Evolutionary conservation across 2,329 filamentous ascomycete species (phyloP), one percentile per base, ranked within the genome.

Genomic region (Aspergillus sp.): DNA sequence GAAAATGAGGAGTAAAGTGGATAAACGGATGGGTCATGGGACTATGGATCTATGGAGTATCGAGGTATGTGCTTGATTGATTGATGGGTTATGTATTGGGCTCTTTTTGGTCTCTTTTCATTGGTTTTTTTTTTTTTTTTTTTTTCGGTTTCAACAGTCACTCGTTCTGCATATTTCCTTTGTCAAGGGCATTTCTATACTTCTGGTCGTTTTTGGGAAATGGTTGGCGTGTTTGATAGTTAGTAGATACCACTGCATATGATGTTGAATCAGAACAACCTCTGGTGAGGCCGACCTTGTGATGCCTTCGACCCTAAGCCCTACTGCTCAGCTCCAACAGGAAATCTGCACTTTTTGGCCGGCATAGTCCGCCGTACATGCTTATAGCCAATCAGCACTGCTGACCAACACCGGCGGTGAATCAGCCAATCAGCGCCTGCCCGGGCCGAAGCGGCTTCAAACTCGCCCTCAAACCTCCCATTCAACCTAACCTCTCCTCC

Each of bases 401-500:
- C 54, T 61, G 55, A 61, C 54, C 59, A 61, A 57, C 35, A 36
- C 47, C 41, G 49, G 46, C 44, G 32, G 27, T 46, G 43, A 42
- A 34, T 29, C 27, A 36, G 40, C 38, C 27, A 44, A 29, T 49
- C 44, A 36, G 29, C 50, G 35, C 56, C 62, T 61, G 64, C 58
- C 64, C 58, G 58, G 61, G 63, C 64, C 58, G 58, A 62, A 64
- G 58, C 64, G 64, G 63, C 61, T 65, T 66, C 64, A 63, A 66
- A 65, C 60, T 60, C 63, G 62, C 60, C 57, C 57, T 60, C 58
- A 55, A 57, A 62, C 58, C 57, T 59, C 62, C 57, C 53, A 58
- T 53, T 51, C 56, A 51, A 55, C 52, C 52, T 57, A 54, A 52
- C 57, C 51, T 59, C 57, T 50, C 52, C 55, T 52, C 53, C 55